Base-by-base conservation (phyloP, 1,284 basidiomycete genomes). In the Sanguinoderma infundibulare region DNA sequence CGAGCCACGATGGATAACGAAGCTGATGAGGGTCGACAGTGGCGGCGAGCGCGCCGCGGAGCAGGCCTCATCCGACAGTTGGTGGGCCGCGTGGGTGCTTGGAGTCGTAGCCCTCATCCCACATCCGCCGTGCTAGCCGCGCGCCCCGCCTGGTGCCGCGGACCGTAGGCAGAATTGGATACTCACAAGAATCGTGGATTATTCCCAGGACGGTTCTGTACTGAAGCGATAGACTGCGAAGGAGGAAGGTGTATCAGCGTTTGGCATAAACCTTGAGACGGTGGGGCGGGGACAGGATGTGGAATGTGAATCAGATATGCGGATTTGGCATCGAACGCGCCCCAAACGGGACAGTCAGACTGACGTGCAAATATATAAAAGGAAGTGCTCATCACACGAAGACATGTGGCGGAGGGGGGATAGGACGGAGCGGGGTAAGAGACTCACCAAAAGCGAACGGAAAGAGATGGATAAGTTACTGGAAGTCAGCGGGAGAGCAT, bases 341-440 rank as follows among this genome's bases (percentile, higher is more conserved):
- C 67, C 28, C 24, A 46, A 57, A 35, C 35, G 40, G 55, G 63
- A 60, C 69, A 70, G 70, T 84, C 81, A 63, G 81, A 80, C 82
- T 82, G 83, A 83, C 81, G 80, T 83, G 83, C 81, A 84, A 83
- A 84, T 59, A 38, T 56, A 47, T 64, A 57, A 46, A 46, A 59
- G n/a, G n/a, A n/a, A 34, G 49, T 38, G 38, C 38, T 67, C 67
- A 70, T 67, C 68, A 46, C 26, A 15, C 20, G 34, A 60, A 24
- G 26, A 44, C 5, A 32, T 40, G 39, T 5, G 24, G 24, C 12
- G 34, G 54, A 53, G 10, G 22, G 34, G 36, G 32, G 22, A 4
- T 9, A 24, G 26, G 28, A 59, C 17, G 49, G 22, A n/a, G n/a
- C 60, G 15, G 12, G 5, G 34, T 14, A 57, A 17, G 6, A 39